Evolutionary conservation across 371 early-diverging fungal species (phyloP).

Genomic region (Caulochytrium protostelioides): DNA sequence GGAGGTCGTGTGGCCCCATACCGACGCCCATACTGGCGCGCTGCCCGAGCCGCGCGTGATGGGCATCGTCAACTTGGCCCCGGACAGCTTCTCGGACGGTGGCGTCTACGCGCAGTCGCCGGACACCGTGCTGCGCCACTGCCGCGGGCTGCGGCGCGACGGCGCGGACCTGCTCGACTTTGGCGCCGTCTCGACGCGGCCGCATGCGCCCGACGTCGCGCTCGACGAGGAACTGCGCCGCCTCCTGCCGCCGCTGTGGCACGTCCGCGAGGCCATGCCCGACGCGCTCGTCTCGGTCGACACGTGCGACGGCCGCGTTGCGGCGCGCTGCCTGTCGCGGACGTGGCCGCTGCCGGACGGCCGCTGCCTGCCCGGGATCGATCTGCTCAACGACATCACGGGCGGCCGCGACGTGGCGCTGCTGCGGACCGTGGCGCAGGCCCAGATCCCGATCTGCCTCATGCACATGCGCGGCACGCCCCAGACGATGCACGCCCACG

Average conservation of each 20-base stretch:
- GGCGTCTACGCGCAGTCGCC: constrained; percentile 47
- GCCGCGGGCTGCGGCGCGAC: too few species aligned
- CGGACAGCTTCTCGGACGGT: constrained; percentile 92
- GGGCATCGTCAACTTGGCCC: constrained; percentile 93
- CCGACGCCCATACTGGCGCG: too few species aligned
- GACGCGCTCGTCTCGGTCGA: constrained; percentile 72
- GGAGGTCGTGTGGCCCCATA: too few species aligned
- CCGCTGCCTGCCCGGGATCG: too few species aligned
- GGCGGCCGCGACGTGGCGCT: constrained; percentile 77
- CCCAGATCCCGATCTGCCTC: constrained; percentile 61
- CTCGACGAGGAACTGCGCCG: constrained; percentile 57
- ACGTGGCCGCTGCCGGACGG: too few species aligned
- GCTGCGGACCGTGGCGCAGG: constrained; percentile 50
- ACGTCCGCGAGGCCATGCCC: constrained; percentile 54
- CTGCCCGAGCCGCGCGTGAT: constrained; percentile 72
- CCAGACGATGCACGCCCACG: constrained; percentile 59
- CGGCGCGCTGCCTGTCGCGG: too few species aligned
- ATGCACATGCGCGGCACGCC: constrained; percentile 95
- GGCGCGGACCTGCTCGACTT: constrained; percentile 89
- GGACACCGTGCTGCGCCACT: too few species aligned
- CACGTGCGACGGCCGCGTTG: too few species aligned
- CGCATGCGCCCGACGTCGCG: constrained; percentile 51
- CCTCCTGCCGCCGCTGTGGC: too few species aligned
- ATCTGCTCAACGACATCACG: constrained; percentile 82
- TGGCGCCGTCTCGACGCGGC: constrained; percentile 88